Evolutionary conservation across 768 basidiomycete species (phyloP), one percentile per base, ranked within the genome.

Genomic region (Ramaria sp.): DNA sequence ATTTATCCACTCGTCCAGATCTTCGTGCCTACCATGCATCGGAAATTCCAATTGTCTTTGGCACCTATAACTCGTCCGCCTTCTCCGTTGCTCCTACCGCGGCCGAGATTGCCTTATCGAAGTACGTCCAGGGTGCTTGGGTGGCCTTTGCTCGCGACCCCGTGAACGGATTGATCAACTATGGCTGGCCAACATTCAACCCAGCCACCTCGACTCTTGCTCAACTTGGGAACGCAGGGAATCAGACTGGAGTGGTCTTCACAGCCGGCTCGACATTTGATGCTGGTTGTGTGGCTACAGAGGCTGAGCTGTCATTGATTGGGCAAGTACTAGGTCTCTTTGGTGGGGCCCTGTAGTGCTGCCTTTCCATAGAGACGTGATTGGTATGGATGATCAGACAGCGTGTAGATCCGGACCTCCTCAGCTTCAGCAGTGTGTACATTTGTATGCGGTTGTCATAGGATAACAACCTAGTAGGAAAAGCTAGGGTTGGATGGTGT

Each of bases 81-180:
- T 44, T 53, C n/a, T 22, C 22, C 15, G 48, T 27, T 3, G 36
- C 59, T n/a, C 61, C 60, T 18, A 65, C 62, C 10, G 50, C 59
- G 12, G 58, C 28, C 8, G 66, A 65, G 50, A 62, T 67, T n/a
- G 59, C 62, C n/a, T 61, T 73, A 36, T 67, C 71, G 1, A 62
- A 56, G 50, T 69, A 66, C 50, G 52, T 72, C 1, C 71, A 73
- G 56, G 57, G 60, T 5, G 71, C 70, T 0, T 74, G 73, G 72
- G 70, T 72, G 1, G 63, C 68, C 5, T 74, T 74, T 51, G 71
- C 72, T n/a, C 65, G 68, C n/a, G 63, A 73, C 58, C 70, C 72
- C 1, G 32, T 50, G 5, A 50, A 64, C 10, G 71, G 70, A 1
- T 55, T 71, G 49, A n/a, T 53, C 22, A 37, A 60, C 30, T 58